Percentiles rank a stretch among this genome's conserved stretches.
These are phyloP conservation scores for Linnemannia elongata DNA, from an alignment of 192 early-diverging fungal species.

Conservation along the genomic window DNA sequence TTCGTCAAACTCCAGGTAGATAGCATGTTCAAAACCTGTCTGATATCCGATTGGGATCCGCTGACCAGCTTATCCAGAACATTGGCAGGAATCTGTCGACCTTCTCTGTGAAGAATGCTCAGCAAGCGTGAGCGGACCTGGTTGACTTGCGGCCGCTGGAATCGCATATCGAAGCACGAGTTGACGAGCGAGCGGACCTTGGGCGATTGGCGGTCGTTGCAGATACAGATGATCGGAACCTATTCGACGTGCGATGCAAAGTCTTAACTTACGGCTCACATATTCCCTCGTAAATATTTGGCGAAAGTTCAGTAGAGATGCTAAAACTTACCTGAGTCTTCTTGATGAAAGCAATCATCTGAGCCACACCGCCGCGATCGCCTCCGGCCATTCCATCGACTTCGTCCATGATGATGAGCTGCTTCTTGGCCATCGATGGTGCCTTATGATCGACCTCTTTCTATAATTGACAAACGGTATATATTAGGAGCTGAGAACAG, in stretches of 20 bases:
- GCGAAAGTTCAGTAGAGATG: background rate
- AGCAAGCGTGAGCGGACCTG: slow-evolving; percentile 82
- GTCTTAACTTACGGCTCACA: background rate
- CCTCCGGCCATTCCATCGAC: slow-evolving; percentile 99
- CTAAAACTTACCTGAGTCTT: slow-evolving; percentile 76
- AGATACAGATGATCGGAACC: slow-evolving; percentile 99
- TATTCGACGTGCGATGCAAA: slow-evolving; percentile 12
- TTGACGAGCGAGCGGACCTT: slow-evolving; percentile 89
- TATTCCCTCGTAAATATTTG: background rate
- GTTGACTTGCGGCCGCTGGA: slow-evolving; percentile 78
- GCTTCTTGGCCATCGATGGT: slow-evolving; percentile 59
- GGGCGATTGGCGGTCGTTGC: slow-evolving; percentile 91
- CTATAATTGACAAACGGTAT: slow-evolving; percentile 2
- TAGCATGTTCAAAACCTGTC: slow-evolving; percentile 95
- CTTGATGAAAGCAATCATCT: slow-evolving; percentile 92
- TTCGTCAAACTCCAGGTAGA: slow-evolving; percentile 88
- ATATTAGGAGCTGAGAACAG: background rate
- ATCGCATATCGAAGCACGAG: slow-evolving; percentile 87
- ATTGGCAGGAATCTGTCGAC: slow-evolving; percentile 79
- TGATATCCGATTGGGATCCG: slow-evolving; percentile 90
- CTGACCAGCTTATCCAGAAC: slow-evolving; percentile 85
- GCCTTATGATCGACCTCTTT: slow-evolving; percentile 13
- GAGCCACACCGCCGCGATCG: slow-evolving; percentile 91
- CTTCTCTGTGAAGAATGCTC: slow-evolving; percentile 80
- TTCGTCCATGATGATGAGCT: slow-evolving; percentile 98